Percentiles rank a stretch among this genome's conserved stretches.
Evolutionary conservation across 257 asterid genomes (phyloP).

Genomic region (Ophiorrhiza pumila): DNA sequence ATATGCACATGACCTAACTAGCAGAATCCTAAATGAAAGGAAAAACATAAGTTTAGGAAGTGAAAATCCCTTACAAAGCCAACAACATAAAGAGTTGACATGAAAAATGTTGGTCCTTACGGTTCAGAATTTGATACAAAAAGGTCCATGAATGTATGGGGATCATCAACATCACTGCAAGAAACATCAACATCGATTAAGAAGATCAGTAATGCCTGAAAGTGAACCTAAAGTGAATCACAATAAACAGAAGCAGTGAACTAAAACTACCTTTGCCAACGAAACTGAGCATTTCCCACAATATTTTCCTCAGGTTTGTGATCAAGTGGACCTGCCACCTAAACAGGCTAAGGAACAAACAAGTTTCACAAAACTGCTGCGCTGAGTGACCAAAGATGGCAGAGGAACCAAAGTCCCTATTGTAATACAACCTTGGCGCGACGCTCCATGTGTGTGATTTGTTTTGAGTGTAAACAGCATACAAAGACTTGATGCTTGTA

Average conservation of each 20-base stretch:
- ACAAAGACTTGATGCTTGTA: not conserved
- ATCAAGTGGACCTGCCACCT: constrained; percentile 80
- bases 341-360: constrained; percentile 55
- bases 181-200: constrained; percentile 20
- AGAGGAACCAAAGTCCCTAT: not conserved
- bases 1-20: constrained; percentile 79
- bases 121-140: constrained; percentile 80
- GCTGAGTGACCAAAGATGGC: not conserved
- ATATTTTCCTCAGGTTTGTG: constrained; percentile 61
- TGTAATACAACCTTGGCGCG: not conserved
- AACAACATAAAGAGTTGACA: constrained; percentile 14
- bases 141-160: constrained; percentile 76
- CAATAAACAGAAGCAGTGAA: not conserved
- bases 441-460: not conserved
- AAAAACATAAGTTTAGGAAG: constrained; percentile 18
- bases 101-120: constrained; percentile 44
- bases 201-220: not conserved
- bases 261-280: constrained; percentile 78
- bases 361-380: not conserved
- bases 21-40: constrained; percentile 44
- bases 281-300: constrained; percentile 82
- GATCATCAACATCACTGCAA: constrained; percentile 74
- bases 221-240: not conserved
- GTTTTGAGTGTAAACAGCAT: not conserved
- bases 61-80: constrained; percentile 4